Evolutionary conservation across 441 rosid species (phyloP).

Genomic region (Pelargonium fulgidum): DNA sequence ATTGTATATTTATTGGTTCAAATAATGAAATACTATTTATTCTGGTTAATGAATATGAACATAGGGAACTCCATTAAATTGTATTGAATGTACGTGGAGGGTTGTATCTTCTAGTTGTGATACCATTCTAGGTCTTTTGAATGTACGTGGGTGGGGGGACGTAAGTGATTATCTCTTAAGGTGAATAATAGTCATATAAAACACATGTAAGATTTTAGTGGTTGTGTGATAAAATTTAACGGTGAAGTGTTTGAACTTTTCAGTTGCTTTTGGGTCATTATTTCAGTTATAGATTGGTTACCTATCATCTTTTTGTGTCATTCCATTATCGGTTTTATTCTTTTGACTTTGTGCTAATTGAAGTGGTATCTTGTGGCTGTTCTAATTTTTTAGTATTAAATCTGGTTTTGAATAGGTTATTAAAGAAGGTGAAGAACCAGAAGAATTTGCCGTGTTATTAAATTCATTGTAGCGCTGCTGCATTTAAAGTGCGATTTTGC

Average conservation of each 20-base stretch:
- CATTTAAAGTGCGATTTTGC: slow-evolving; percentile 23
- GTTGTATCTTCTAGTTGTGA: too few relatives aligned
- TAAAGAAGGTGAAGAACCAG: slow-evolving; percentile 73
- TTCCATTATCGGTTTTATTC: not conserved
- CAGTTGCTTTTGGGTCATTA: not conserved
- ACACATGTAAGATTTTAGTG: too few relatives aligned
- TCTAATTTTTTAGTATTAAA: slow-evolving; percentile 6
- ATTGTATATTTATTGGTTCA: too few relatives aligned
- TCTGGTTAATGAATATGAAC: too few relatives aligned
- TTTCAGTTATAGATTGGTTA: not conserved
- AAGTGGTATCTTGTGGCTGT: slow-evolving; percentile 1
- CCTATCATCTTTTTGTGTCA: not conserved
- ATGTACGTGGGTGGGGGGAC: not conserved
- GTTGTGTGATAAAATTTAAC: not conserved
- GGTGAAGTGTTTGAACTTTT: not conserved
- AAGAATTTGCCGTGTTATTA: slow-evolving; percentile 57
- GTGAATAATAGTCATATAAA: not conserved
- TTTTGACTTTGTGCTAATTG: not conserved
- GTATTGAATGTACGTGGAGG: too few relatives aligned
- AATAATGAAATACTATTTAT: too few relatives aligned
- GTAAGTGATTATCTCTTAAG: not conserved
- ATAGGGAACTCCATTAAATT: too few relatives aligned
- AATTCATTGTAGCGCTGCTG: slow-evolving; percentile 33
- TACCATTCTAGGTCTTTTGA: too few relatives aligned
- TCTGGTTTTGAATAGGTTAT: slow-evolving; percentile 47